A percentile compares a stretch with the other conserved stretches of the same genome.
These are phyloP conservation scores for Trichoderma gracile DNA, from an alignment of 2,329 filamentous ascomycete genomes.

Conservation along the genomic window DNA sequence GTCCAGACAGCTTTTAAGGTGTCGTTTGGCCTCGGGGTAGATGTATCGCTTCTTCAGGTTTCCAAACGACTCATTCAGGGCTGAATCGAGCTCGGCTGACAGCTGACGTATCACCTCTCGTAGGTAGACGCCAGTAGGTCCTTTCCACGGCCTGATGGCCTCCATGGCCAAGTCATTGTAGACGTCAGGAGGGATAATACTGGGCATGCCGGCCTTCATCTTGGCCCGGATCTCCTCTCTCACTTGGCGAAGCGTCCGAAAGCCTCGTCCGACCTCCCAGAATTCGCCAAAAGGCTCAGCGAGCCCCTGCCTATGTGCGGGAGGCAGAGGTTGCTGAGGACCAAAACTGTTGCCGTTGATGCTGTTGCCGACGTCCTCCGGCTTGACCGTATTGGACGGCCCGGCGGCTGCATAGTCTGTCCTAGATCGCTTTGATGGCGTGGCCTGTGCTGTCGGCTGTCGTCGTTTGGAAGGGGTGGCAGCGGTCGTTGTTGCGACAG, in stretches of 20 bases:
- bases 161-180: constrained; percentile 59
- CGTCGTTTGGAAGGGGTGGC: constrained; percentile 38
- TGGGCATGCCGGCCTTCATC: constrained; percentile 58
- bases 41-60: constrained; percentile 50
- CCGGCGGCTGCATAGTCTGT: constrained; percentile 29
- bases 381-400: constrained; percentile 39
- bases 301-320: constrained; percentile 28
- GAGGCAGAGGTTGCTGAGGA: constrained; percentile 21
- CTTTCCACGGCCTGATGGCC: constrained; percentile 60
- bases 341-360: constrained; percentile 29
- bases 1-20: constrained; percentile 49
- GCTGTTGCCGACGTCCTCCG: constrained; percentile 37
- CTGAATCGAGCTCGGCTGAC: constrained; percentile 46
- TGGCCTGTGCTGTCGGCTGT: constrained; percentile 33
- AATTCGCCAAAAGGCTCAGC: constrained; percentile 45
- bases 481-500: constrained; percentile 27
- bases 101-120: constrained; percentile 51
- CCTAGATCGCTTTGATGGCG: constrained; percentile 41
- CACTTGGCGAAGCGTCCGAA: constrained; percentile 53
- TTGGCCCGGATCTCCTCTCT: constrained; percentile 55
- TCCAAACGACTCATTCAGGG: constrained; percentile 51
- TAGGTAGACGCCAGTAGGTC: constrained; percentile 53
- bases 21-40: constrained; percentile 48
- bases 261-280: constrained; percentile 42
- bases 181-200: constrained; percentile 59